Conservation (phyloP, 192 early-diverging fungal genomes). For the Entophlyctis helioformis region DNA sequence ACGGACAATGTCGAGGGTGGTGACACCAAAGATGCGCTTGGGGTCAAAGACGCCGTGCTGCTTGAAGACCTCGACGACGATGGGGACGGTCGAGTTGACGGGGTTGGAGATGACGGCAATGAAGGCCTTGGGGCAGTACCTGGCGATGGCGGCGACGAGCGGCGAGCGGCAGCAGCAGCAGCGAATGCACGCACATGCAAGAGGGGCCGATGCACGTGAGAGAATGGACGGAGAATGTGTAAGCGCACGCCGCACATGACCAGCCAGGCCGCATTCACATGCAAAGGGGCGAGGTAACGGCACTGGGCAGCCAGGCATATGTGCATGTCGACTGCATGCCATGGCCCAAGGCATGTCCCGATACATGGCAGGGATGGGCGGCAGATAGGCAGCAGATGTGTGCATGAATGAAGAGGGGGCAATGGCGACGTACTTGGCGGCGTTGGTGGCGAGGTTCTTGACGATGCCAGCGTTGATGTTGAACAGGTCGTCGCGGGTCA, state of each 20-base stretch:
- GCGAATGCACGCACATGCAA: too few relatives aligned
- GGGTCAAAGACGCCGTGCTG: slow-evolving; percentile 45
- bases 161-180: too few relatives aligned
- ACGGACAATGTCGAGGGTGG: slow-evolving; percentile 48
- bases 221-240: too few relatives aligned
- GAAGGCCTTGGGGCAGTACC: slow-evolving; percentile 53
- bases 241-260: too few relatives aligned
- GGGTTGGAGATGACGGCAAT: slow-evolving; percentile 54
- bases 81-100: slow-evolving; percentile 58
- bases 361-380: neutral
- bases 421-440: slow-evolving; percentile 35
- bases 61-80: slow-evolving; percentile 52
- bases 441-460: slow-evolving; percentile 35
- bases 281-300: too few relatives aligned
- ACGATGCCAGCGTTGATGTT: slow-evolving; percentile 61
- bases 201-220: too few relatives aligned
- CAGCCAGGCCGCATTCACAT: too few relatives aligned
- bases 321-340: too few relatives aligned
- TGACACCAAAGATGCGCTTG: slow-evolving; percentile 49
- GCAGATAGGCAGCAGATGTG: neutral
- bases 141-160: too few relatives aligned
- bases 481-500: slow-evolving; percentile 60
- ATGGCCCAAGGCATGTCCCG: too few relatives aligned
- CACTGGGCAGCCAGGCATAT: too few relatives aligned
- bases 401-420: neutral